These are phyloP conservation scores for Mollisiaceae sp. DNA, from an alignment of 2,329 filamentous ascomycete species.

Conservation along the genomic window DNA sequence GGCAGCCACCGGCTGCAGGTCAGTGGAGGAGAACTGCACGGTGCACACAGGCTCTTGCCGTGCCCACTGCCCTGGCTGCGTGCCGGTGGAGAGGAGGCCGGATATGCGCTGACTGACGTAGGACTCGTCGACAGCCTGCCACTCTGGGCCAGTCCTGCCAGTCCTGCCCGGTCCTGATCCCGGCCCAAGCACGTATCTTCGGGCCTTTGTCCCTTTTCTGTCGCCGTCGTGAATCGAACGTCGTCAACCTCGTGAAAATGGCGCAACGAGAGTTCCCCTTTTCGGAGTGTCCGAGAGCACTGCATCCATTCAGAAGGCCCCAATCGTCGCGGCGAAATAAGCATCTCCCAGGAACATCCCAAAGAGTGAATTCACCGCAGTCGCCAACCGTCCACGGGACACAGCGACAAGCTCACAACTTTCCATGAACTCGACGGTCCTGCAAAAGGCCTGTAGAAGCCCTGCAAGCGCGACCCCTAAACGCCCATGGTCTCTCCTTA, in stretches of 20 bases:
- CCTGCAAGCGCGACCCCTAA: not conserved
- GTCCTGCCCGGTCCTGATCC: not conserved
- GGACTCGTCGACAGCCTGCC: not conserved
- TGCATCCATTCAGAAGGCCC: not conserved
- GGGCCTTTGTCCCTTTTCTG: constrained; percentile 2
- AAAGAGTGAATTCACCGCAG: not conserved
- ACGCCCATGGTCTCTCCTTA: not conserved
- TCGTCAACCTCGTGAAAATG: constrained; percentile 6
- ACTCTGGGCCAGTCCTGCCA: not conserved
- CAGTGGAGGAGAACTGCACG: not conserved
- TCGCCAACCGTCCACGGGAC: not conserved
- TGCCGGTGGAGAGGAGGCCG: not conserved
- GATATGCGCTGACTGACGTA: constrained; percentile 8
- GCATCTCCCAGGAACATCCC: constrained; percentile 1
- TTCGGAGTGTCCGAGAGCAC: not conserved
- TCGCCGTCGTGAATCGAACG: not conserved
- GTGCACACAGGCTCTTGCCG: not conserved
- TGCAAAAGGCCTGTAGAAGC: not conserved
- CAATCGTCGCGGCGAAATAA: not conserved
- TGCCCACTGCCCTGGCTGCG: not conserved
- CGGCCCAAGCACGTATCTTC: not conserved
- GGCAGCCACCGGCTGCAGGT: not conserved
- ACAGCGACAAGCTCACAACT: constrained; percentile 4
- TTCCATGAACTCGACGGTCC: not conserved
- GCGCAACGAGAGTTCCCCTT: constrained; percentile 1